phyloP scores from a whole-genome alignment of 805 yeast genomes.

The Spathaspora passalidarum region DNA sequence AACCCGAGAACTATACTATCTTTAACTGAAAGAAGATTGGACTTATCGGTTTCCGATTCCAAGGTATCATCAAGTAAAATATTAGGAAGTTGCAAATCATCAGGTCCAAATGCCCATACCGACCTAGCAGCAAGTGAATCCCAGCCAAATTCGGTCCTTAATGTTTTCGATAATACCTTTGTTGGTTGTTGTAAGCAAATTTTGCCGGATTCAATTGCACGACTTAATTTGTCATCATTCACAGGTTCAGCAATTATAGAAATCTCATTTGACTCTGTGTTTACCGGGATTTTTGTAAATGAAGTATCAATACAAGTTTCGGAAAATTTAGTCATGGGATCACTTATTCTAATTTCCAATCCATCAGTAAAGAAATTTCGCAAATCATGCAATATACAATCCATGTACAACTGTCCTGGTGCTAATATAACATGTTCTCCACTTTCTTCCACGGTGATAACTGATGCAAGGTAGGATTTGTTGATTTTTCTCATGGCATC shows the following conservation, averaged over 20 bases:
- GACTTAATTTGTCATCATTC: constrained; percentile 44
- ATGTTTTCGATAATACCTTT: constrained; percentile 48
- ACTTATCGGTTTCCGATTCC: constrained; percentile 62
- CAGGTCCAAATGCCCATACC: constrained; percentile 69
- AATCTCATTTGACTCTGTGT: constrained; percentile 55
- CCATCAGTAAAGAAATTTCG: constrained; percentile 56
- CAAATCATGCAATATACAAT: constrained; percentile 76
- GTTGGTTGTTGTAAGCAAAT: constrained; percentile 33
- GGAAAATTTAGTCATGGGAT: constrained; percentile 74
- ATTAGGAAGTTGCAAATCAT: constrained; percentile 41
- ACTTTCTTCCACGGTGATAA: constrained; percentile 76
- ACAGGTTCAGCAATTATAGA: constrained; percentile 79
- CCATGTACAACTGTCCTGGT: constrained; percentile 85
- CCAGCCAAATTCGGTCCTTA: constrained; percentile 67
- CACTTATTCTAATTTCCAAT: constrained; percentile 76
- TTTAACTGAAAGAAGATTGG: constrained; percentile 40
- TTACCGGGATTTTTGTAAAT: constrained; percentile 57
- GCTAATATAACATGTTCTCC: constrained; percentile 83
- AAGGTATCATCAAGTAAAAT: constrained; percentile 69
- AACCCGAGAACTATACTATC: constrained; percentile 73
- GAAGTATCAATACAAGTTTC: constrained; percentile 74
- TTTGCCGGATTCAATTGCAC: constrained; percentile 53
- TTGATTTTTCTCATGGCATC: constrained; percentile 65
- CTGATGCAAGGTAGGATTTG: constrained; percentile 62
- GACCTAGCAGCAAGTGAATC: constrained; percentile 82